Percentiles rank a stretch among this genome's conserved stretches.
phyloP scores from a whole-genome alignment of 108 stramenopile genomes.

The Skeletonema marinoi region DNA sequence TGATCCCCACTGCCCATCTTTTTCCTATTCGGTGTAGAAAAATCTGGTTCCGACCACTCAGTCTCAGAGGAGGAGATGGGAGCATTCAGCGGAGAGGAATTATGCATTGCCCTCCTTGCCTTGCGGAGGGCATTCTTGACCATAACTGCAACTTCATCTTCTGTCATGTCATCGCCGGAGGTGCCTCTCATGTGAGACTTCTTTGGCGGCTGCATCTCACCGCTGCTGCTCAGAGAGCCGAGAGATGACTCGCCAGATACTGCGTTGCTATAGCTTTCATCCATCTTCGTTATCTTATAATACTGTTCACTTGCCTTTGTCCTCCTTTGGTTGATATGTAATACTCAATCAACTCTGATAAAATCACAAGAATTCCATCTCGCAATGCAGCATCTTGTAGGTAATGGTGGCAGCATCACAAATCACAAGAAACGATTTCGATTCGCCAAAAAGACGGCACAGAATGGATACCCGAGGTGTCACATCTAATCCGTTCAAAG shows the following conservation, averaged over 20 bases:
- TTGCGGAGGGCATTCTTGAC: conserved; percentile 62
- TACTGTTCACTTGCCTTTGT: neutral
- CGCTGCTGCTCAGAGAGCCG: conserved; percentile 4
- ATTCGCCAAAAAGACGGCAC: too few species aligned
- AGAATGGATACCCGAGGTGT: too few species aligned
- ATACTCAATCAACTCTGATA: too few species aligned
- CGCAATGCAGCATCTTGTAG: too few species aligned
- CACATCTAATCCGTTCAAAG: too few species aligned
- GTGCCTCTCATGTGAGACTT: neutral
- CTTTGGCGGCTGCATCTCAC: neutral
- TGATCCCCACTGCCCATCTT: neutral
- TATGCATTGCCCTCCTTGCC: conserved; percentile 56
- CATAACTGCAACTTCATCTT: conserved; percentile 64
- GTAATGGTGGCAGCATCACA: too few species aligned
- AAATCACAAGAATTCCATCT: too few species aligned
- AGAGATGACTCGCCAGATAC: neutral
- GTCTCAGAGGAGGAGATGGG: neutral
- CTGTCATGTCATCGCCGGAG: conserved; percentile 56
- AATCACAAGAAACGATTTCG: too few species aligned
- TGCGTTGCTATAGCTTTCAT: neutral
- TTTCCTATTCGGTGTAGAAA: neutral
- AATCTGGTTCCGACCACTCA: neutral
- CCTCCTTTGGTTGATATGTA: neutral
- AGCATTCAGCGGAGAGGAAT: neutral
- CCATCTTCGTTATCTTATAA: neutral